Percentiles rank a stretch among this genome's conserved stretches.
Evolutionary conservation across 192 early-diverging fungal species (phyloP).

Genomic region (Geranomyces michiganensis): DNA sequence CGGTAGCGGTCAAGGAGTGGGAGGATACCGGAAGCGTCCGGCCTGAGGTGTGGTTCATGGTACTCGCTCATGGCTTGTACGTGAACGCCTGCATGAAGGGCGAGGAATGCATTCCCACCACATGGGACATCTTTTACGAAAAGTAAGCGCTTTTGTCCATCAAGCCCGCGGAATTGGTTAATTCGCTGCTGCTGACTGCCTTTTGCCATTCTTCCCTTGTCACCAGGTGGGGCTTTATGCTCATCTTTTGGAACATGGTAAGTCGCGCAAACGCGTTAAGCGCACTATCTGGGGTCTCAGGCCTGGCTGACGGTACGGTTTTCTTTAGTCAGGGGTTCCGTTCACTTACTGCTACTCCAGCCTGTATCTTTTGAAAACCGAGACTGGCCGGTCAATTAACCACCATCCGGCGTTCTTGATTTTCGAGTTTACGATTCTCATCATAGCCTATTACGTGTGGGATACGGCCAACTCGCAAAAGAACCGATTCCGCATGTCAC

Average conservation of each 20-base stretch:
- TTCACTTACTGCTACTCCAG: constrained; percentile 80
- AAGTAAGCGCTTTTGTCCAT: constrained; percentile 41
- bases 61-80: constrained; percentile 75
- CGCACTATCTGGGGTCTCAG: neutral
- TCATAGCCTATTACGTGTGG: constrained; percentile 77
- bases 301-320: neutral
- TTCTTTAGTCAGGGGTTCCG: constrained; percentile 72
- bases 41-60: constrained; percentile 71
- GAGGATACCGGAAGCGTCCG: constrained; percentile 63
- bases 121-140: constrained; percentile 92
- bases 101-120: constrained; percentile 80
- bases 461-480: constrained; percentile 75
- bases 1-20: constrained; percentile 76
- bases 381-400: constrained; percentile 62
- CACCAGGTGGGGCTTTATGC: constrained; percentile 66
- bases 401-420: constrained; percentile 23
- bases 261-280: neutral
- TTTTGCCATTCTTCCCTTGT: constrained; percentile 39
- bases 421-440: constrained; percentile 55
- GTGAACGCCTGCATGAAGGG: constrained; percentile 80
- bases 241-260: constrained; percentile 48
- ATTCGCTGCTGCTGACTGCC: neutral
- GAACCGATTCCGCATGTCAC: constrained; percentile 73
- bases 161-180: neutral
- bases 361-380: constrained; percentile 72